Percentiles rank a stretch among this genome's conserved stretches.
phyloP scores from a whole-genome alignment of 2,329 filamentous ascomycete genomes.

The Sarocladium kiliense region DNA sequence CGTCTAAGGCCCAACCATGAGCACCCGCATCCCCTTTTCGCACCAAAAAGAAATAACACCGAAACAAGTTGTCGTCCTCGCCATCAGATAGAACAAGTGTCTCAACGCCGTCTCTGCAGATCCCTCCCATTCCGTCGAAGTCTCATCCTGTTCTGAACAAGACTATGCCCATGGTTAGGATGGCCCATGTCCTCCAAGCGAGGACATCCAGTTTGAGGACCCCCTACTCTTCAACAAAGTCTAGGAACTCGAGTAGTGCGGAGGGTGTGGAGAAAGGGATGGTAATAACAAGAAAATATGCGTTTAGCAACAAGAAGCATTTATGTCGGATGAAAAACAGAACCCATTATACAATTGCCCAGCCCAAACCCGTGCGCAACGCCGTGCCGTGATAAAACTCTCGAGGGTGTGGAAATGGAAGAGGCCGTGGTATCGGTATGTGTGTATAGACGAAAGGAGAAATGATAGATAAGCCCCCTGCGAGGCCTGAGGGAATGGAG shows the following conservation, averaged over 20 bases:
- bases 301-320: background rate
- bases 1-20: background rate
- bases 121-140: background rate
- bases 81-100: background rate
- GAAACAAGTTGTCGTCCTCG: background rate
- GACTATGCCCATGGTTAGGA: too few relatives aligned
- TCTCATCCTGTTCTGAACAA: background rate
- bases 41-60: background rate
- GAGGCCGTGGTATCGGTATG: background rate
- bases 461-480: background rate
- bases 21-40: background rate
- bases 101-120: background rate
- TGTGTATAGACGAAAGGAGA: background rate
- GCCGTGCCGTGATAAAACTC: conserved; percentile 4
- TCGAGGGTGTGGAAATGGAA: background rate
- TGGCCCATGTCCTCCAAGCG: too few relatives aligned
- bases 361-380: background rate
- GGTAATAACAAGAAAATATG: background rate
- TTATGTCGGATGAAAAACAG: background rate
- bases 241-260: conserved; percentile 3
- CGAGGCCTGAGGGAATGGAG: background rate
- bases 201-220: background rate
- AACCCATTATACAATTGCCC: background rate
- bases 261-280: background rate
- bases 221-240: background rate